A percentile compares a stretch with the other conserved stretches of the same genome.
These are phyloP conservation scores for Helianthus tuberosus DNA, from an alignment of 129 eudicot species.

Conservation along the genomic window DNA sequence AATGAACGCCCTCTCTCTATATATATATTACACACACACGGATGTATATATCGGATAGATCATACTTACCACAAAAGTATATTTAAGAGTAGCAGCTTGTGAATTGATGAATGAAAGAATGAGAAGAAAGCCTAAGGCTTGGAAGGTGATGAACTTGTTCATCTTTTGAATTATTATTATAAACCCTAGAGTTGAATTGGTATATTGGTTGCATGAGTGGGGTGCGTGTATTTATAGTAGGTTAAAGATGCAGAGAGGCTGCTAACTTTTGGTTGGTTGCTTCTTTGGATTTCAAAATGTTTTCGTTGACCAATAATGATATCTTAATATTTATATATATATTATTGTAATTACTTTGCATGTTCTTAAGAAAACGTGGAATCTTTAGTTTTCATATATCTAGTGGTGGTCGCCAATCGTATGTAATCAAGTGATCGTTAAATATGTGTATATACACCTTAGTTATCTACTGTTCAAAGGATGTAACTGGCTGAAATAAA, in stretches of 20 bases:
- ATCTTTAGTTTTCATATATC: too few species aligned
- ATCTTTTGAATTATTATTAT: background rate
- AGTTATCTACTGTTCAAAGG: background rate
- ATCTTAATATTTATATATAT: too few species aligned
- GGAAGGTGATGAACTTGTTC: conserved; percentile 22
- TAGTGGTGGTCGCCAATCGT: too few species aligned
- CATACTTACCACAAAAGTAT: conserved; percentile 33
- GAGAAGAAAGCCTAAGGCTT: conserved; percentile 28
- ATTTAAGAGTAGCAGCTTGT: conserved; percentile 34
- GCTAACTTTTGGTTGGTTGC: conserved; percentile 13
- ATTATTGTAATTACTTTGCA: too few species aligned
- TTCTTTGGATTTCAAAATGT: background rate
- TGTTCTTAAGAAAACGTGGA: too few species aligned
- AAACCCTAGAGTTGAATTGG: conserved; percentile 21
- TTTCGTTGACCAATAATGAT: conserved; percentile 21
- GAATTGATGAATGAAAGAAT: conserved; percentile 24
- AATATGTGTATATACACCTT: too few species aligned
- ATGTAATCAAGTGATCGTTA: too few species aligned
- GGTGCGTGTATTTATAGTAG: conserved; percentile 27
- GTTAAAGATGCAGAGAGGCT: conserved; percentile 13
- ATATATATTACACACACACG: too few species aligned
- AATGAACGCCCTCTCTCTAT: too few species aligned
- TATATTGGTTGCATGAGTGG: conserved; percentile 19
- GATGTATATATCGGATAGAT: background rate
- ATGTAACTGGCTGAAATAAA: background rate